phyloP scores from a whole-genome alignment of 1,139 yeast genomes.

The Arxiozyma slooffiae region DNA sequence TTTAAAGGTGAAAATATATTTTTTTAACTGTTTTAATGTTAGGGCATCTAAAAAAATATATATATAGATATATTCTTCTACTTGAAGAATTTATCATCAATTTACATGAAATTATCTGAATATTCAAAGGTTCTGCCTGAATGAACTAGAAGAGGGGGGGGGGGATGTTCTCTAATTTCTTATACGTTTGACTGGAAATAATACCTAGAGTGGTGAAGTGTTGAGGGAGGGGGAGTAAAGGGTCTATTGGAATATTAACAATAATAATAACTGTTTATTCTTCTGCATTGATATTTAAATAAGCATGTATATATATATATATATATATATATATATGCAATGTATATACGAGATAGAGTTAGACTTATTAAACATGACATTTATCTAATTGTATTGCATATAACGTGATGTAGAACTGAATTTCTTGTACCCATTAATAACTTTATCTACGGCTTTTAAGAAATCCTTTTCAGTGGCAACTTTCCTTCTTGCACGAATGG shows the following conservation, averaged over 20 bases:
- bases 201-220: not conserved
- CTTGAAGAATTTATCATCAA: too few relatives aligned
- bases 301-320: too few relatives aligned
- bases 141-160: too few relatives aligned
- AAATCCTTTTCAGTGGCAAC: slow-evolving; percentile 97
- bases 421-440: slow-evolving; percentile 95
- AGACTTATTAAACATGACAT: not conserved
- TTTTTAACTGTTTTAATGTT: too few relatives aligned
- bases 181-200: too few relatives aligned
- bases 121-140: too few relatives aligned
- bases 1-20: too few relatives aligned
- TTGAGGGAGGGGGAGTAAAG: too few relatives aligned
- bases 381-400: slow-evolving; percentile 77
- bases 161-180: too few relatives aligned
- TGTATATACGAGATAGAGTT: not conserved
- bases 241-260: not conserved
- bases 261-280: not conserved
- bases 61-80: too few relatives aligned
- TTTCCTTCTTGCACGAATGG: slow-evolving; percentile 94
- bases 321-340: not conserved
- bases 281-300: not conserved
- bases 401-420: slow-evolving; percentile 94
- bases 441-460: slow-evolving; percentile 94
- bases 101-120: too few relatives aligned
- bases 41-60: too few relatives aligned